These are phyloP conservation scores for Ustilago xerochloae DNA, from an alignment of 1,284 basidiomycete species.

Conservation along the genomic window DNA sequence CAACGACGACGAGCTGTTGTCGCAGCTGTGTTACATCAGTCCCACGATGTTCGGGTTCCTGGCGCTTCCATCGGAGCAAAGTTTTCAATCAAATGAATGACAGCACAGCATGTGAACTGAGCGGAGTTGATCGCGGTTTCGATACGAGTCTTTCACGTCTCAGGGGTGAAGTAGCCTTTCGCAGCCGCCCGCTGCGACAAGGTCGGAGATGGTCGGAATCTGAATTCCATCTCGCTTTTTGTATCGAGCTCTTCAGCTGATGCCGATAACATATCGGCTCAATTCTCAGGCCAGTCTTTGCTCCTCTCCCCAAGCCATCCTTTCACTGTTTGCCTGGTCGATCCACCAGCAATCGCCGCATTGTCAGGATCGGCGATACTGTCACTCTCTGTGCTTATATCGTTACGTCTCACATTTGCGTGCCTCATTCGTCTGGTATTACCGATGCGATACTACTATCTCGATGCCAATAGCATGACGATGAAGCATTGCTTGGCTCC, in stretches of 20 bases:
- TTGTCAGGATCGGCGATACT: no score
- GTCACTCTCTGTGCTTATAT: background rate
- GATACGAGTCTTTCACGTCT: background rate
- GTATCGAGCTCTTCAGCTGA: background rate
- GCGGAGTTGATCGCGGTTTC: background rate
- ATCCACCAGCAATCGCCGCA: no score
- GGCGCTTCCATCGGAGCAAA: background rate
- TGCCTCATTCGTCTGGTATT: no score
- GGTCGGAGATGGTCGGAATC: slow-evolving; percentile 9
- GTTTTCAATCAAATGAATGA: background rate
- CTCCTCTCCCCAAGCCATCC: background rate
- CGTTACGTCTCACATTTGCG: no score
- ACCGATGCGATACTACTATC: no score
- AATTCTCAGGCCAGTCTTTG: background rate
- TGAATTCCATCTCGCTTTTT: background rate
- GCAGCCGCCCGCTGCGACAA: background rate
- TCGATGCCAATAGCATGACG: no score
- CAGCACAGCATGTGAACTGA: background rate
- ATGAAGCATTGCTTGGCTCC: no score
- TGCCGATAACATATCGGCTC: background rate
- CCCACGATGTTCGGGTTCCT: background rate
- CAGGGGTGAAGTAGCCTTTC: background rate
- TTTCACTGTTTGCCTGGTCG: no score
- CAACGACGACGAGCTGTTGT: background rate
- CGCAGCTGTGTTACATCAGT: background rate